Evolutionary conservation across 2,329 filamentous ascomycete species (phyloP), one percentile per base, ranked within the genome.

Genomic region (Colletotrichum karsti): DNA sequence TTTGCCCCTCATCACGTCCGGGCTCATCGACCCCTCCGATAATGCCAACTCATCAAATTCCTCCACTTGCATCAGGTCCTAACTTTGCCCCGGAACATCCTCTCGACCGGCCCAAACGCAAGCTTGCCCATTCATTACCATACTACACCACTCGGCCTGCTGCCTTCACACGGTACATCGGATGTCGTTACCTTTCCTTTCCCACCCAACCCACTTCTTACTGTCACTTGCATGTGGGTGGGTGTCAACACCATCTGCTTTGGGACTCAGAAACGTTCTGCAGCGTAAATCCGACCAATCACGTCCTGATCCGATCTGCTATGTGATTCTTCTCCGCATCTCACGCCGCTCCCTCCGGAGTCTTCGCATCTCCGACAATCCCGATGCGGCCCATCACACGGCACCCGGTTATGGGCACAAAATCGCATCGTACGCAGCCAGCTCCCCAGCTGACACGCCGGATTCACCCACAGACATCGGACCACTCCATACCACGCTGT

Each of bases 321-420:
- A 10, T 56, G 53, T 64, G 18, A 53, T 20, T 46, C 60, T 48
- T 22, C 65, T 59, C 44, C 44, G 60, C 64, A 67, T 55, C 37
- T 46, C 44, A n/a, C n/a, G n/a, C 60, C 60, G 53, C 39, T 22
- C 50, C 30, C 22, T 30, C 44, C 60, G 60, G 53, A 26, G 37
- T 54, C 39, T 46, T 41, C 26, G 15, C 28, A 41, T 28, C 44
- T 64, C 63, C 53, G 53, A 59, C 13, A 58, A 35, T 24, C 46
- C 53, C 64, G 60, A 54, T 33, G 35, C 37, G 53, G 37, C 30
- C 60, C 22, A 58, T 64, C n/a, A 8, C 30, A 50, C 53, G 37
- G 41, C 22, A 28, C 37, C 33, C 50, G 28, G 18, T 39, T 42
- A 28, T 37, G 30, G 30, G 24, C 48, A 33, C 48, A 24, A 50